Evolutionary conservation across 495 filamentous ascomycete species (phyloP), one percentile per base, ranked within the genome.

Genomic region (Tuber microsphaerosporum): DNA sequence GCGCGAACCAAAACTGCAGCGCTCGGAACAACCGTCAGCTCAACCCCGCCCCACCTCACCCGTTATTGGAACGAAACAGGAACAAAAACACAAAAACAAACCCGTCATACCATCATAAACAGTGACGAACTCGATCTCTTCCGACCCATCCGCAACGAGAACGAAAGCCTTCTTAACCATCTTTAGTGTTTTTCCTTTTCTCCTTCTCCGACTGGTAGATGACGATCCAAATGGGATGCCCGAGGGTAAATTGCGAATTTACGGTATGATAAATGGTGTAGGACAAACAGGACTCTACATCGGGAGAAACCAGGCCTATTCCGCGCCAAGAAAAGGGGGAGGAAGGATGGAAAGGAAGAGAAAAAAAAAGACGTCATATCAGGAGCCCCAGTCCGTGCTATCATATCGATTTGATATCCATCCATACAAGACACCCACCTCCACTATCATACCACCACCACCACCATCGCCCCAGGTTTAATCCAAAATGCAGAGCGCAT

Each of bases 41-140:
- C 44, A 20, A 14, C 22, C n/a, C 9, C 51, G 26, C 51, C 10
- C 48, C 48, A 61, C 51, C 26, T 34, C 26, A 65, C 56, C 56
- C 14, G 31, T 34, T 34, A 34, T 65, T 26, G 26, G 16, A 65
- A 65, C 4, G 6, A 17, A 34, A 34, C 56, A 26, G 34, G 31
- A 65, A 17, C 56, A 34, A 31, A 61, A 61, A 26, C 51, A 34
- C 26, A 2, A 17, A 31, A 34, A 65, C 34, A 16, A 16, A 45
- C 41, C 31, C 20, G 42, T 43, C 77, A 75, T 70, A 75, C 77
- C 77, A 31, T 75, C 77, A 68, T 79, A 79, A 44, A 79, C 77
- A 71, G 77, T 79, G 70, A 71, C 76, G 37, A 79, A 79, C 70
- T 79, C 77, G 34, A 79, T 79, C 72, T 79, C 77, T 61, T 79